Base-by-base conservation (phyloP, 1,284 basidiomycete species). In the Sanguinoderma infundibulare region DNA sequence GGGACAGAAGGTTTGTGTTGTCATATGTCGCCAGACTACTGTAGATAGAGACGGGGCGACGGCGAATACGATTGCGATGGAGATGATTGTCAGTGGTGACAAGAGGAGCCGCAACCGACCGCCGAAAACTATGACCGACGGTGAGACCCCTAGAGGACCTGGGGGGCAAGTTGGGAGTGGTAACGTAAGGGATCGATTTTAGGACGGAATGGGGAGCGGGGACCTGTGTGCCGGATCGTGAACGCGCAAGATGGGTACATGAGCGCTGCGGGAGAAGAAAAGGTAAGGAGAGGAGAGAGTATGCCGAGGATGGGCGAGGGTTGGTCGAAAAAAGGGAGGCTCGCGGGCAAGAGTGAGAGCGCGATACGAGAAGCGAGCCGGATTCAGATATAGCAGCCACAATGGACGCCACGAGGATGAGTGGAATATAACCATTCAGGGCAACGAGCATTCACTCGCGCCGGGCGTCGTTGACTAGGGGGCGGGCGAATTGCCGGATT, bases 341-440 rank as follows among this genome's bases (percentile, higher is more conserved):
- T 26, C 8, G 28, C 7, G 46, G 17, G 32, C n/a, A 26, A 10
- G 17, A 49, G 26, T 28, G 34, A 28, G 49, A 30, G 34, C 36
- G 47, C 52, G 26, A 44, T 32, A 32, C 46, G 46, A 32, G 46
- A 49, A 49, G 17, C 5, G 26, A 3, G 28, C 28, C 28, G 6
- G 46, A 32, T 28, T 49, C 15, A 24, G 28, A 32, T 10, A 15
- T 30, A 15, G 28, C 24, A 34, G n/a, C 50, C 20, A 34, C 42
- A 32, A 26, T n/a, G 50, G 40, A 46, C 53, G 57, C 54, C 57
- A 62, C 60, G 54, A 58, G 57, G 57, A 55, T 49, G 42, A 17
- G 46, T 26, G 8, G 34, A 51, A 60, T 60, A 22, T 63, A 38
- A 5, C 62, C 55, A 40, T 55, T 24, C 28, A 3, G 5, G 58